Base-by-base conservation (phyloP, 2,329 filamentous ascomycete species). In the Chrysosporium keratinophilum region DNA sequence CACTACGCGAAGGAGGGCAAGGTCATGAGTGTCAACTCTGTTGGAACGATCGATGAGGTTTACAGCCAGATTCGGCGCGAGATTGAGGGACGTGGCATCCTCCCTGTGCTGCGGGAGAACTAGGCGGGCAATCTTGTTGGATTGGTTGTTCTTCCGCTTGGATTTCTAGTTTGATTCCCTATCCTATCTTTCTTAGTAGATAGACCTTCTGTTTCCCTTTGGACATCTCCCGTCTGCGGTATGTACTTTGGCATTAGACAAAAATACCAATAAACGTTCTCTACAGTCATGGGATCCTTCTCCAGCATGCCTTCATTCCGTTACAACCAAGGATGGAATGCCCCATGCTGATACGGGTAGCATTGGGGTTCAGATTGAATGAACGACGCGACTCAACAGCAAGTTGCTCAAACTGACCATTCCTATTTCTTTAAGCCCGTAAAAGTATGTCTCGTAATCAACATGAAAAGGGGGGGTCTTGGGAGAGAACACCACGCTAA, bases 21-120 rank as follows among this genome's bases (percentile, higher is more conserved):
- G 67, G 88, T 97, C 14, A 80, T 95, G 68, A 87, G 83, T 74
- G 78, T 97, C 43, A 77, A 84, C 62, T 88, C 90, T 31, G 84
- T 82, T 23, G 78, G 80, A 42, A 64, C 72, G 6, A 83, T 87
- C 1, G 82, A 87, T 28, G 77, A 80, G 57, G 80, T 85, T 15
- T 84, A 83, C 67, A 67, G 71, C 59, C 67, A 75, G 53, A 77
- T 83, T 40, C 71, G 73, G 65, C 65, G 68, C 59, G 69, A 69
- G 23, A 69, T 81, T 63, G 67, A 67, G 55, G 63, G 67, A 56
- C 70, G 71, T 61, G 76, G 74, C 5, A 57, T 71, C 50, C 28
- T 11, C 20, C 55, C 61, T 33, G 54, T 57, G 40, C 54, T 63
- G 48, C 65, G 55, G 58, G 53, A 48, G 3, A 51, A 50, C 34